Conservation (phyloP, 2,329 filamentous ascomycete genomes). For the Huntiella bhutanensis region DNA sequence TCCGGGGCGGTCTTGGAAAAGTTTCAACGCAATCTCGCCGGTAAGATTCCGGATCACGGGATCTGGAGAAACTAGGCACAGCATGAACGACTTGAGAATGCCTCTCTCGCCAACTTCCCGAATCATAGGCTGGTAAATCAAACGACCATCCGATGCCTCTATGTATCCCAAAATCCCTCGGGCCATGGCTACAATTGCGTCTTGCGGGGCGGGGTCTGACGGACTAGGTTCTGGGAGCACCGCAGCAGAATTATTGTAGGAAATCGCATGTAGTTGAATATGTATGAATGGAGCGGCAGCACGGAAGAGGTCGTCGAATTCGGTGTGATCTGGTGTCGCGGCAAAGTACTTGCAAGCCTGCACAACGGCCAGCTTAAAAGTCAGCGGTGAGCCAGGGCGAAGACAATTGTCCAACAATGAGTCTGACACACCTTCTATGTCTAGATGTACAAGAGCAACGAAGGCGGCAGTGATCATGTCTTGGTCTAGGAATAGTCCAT, state of each 20-base stretch:
- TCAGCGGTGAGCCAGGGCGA: conserved; percentile 33
- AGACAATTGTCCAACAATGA: conserved; percentile 38
- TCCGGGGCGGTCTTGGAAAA: conserved; percentile 23
- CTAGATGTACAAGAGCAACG: conserved; percentile 43
- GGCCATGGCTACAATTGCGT: conserved; percentile 24
- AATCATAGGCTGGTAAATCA: conserved; percentile 14
- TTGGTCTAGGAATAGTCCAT: conserved; percentile 37
- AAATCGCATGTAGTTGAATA: conserved; percentile 29
- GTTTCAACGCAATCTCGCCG: conserved; percentile 26
- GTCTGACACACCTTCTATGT: conserved; percentile 38
- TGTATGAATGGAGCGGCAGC: conserved; percentile 38
- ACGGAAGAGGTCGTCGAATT: conserved; percentile 36
- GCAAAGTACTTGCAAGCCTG: conserved; percentile 46
- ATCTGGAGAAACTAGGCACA: conserved; percentile 34
- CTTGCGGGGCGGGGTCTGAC: conserved; percentile 3
- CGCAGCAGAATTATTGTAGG: conserved; percentile 3
- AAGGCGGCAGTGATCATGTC: conserved; percentile 48
- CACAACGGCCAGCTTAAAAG: conserved; percentile 43
- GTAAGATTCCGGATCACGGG: conserved; percentile 30
- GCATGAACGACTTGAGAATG: conserved; percentile 24
- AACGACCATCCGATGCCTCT: conserved; percentile 24
- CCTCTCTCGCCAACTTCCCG: conserved; percentile 5
- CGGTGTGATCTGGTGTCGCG: conserved; percentile 26
- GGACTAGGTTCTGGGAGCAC: conserved; percentile 4
- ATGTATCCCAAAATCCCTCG: conserved; percentile 39